Percentiles rank a stretch among this genome's conserved stretches.
These are phyloP conservation scores for Paxillus ammoniavirescens DNA, from an alignment of 768 basidiomycete genomes.

Conservation along the genomic window DNA sequence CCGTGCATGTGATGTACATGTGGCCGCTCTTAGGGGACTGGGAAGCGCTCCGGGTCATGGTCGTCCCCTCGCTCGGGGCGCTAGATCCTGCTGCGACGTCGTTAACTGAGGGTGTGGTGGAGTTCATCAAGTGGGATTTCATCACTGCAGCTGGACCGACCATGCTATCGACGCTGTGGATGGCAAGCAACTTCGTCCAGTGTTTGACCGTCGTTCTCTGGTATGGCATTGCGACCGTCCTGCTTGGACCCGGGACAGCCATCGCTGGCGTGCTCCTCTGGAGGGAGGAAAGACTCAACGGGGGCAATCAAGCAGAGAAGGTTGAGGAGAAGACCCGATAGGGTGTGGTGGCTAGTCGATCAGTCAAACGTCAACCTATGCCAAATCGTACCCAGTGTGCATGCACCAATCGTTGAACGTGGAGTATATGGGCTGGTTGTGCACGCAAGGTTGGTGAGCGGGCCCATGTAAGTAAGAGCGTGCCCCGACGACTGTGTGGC, in stretches of 20 bases:
- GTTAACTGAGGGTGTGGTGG: constrained; percentile 16
- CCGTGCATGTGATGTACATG: constrained; percentile 26
- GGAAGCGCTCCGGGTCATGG: constrained; percentile 4
- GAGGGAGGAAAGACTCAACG: constrained; percentile 41
- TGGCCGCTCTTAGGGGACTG: constrained; percentile 12
- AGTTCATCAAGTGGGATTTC: constrained; percentile 55
- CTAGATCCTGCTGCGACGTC: not conserved
- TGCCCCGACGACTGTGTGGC: no score
- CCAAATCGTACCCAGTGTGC: no score
- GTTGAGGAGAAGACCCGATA: constrained; percentile 1
- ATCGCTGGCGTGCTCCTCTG: constrained; percentile 47
- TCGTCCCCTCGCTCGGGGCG: constrained; percentile 11
- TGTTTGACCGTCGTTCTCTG: constrained; percentile 38
- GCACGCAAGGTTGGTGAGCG: no score
- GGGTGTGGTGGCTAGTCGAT: not conserved
- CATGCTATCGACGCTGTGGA: constrained; percentile 50
- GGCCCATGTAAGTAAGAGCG: no score
- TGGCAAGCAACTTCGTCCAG: constrained; percentile 34
- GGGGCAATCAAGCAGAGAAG: not conserved
- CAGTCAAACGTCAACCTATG: no score
- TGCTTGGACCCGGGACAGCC: constrained; percentile 53
- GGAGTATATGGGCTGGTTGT: not conserved
- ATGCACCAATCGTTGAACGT: not conserved
- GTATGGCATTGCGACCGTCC: constrained; percentile 40
- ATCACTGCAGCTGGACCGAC: constrained; percentile 38